Conservation (phyloP, 768 basidiomycete genomes). For the Mycena pura region DNA sequence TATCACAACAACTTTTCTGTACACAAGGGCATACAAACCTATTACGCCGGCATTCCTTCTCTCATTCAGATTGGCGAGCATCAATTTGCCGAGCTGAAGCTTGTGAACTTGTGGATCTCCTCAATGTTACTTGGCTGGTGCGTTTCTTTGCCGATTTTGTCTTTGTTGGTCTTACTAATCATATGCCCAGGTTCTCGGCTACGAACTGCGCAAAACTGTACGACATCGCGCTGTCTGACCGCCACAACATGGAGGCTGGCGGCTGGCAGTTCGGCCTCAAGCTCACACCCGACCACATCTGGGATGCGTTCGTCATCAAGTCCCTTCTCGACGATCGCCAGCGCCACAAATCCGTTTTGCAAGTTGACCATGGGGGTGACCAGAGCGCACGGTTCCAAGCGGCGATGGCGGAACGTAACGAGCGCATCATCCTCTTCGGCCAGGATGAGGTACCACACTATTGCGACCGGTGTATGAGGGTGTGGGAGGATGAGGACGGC, state of each 20-base stretch:
- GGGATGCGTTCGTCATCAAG: constrained; percentile 36
- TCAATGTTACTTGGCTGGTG: constrained; percentile 29
- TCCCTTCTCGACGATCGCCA: constrained; percentile 34
- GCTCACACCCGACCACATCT: constrained; percentile 35
- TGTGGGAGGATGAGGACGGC: constrained; percentile 20
- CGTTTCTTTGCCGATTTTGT: not conserved
- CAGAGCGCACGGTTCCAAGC: constrained; percentile 34
- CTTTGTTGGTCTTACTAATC: not conserved
- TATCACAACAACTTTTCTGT: constrained; percentile 33
- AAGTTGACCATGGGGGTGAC: constrained; percentile 31
- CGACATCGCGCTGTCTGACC: constrained; percentile 14
- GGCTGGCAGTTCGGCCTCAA: constrained; percentile 29
- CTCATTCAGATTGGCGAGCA: constrained; percentile 33
- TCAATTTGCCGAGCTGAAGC: constrained; percentile 30
- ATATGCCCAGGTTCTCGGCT: constrained; percentile 24
- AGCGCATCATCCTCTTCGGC: constrained; percentile 28
- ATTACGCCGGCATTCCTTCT: constrained; percentile 29
- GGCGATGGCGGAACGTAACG: constrained; percentile 34
- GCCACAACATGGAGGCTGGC: constrained; percentile 1
- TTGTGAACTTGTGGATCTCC: constrained; percentile 24
- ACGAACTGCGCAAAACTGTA: constrained; percentile 26
- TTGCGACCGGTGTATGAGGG: constrained; percentile 34
- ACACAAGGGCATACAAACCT: constrained; percentile 18
- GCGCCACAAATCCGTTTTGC: constrained; percentile 8
- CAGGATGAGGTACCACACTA: constrained; percentile 35